Evolutionary conservation across 352 stramenopile species (phyloP).

Genomic region (Phytophthora megakarya): DNA sequence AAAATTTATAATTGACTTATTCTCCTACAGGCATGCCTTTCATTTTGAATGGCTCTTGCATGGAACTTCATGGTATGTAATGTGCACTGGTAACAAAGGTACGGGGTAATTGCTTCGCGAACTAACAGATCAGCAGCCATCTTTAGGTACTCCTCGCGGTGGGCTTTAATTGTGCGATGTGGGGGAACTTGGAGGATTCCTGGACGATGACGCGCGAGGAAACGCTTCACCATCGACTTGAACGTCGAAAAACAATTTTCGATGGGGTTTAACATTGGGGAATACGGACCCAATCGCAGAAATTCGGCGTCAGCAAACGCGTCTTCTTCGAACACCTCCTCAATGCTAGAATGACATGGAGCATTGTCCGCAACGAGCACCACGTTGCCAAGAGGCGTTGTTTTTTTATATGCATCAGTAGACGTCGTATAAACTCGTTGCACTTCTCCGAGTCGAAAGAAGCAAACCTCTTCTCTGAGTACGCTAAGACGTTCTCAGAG

Average conservation of each 20-base stretch:
- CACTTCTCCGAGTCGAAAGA: background rate
- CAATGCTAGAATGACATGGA: background rate
- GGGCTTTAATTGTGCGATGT: background rate
- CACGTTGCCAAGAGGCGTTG: background rate
- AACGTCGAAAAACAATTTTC: no score
- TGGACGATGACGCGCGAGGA: background rate
- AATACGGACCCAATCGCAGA: background rate
- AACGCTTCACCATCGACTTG: constrained; percentile 1
- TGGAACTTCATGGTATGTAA: background rate
- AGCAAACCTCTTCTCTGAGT: background rate
- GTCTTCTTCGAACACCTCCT: constrained; percentile 1
- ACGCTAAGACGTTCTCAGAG: background rate
- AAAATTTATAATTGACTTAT: no score
- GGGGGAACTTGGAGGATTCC: background rate
- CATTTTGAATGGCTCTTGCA: background rate
- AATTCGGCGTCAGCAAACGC: no score
- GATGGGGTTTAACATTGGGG: constrained; percentile 2
- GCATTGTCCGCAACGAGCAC: background rate
- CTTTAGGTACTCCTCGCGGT: no score
- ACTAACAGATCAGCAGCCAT: background rate
- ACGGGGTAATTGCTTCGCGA: background rate
- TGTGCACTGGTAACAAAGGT: background rate
- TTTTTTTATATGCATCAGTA: background rate
- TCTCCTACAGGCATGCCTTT: background rate
- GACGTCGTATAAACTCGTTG: background rate